Evolutionary conservation across 306 rosid genomes (phyloP).

Genomic region (Canavalia ensiformis): DNA sequence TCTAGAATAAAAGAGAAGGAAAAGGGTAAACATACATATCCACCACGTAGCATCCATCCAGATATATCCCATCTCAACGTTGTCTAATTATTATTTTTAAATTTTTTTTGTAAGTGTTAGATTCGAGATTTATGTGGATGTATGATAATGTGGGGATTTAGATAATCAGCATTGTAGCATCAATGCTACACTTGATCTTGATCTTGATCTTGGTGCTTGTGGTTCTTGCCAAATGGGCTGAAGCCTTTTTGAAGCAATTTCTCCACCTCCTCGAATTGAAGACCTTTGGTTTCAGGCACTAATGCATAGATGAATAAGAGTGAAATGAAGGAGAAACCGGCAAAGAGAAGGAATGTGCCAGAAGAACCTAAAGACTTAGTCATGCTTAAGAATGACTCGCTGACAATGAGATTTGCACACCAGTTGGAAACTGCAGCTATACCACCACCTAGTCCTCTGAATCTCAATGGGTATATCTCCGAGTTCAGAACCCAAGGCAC

Average conservation of each 20-base stretch:
- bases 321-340: slow-evolving; percentile 63
- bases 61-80: no score
- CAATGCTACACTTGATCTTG: neutral
- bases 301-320: slow-evolving; percentile 58
- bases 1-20: no score
- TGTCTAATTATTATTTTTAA: no score
- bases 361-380: slow-evolving; percentile 63
- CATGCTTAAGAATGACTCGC: slow-evolving; percentile 73
- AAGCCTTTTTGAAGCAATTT: slow-evolving; percentile 62
- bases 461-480: slow-evolving; percentile 82
- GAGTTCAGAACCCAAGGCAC: slow-evolving; percentile 90
- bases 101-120: no score
- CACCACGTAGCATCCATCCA: no score
- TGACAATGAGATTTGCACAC: slow-evolving; percentile 73
- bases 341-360: slow-evolving; percentile 79
- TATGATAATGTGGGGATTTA: no score
- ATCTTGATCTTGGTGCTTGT: neutral
- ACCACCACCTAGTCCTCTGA: slow-evolving; percentile 84
- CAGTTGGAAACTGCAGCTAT: slow-evolving; percentile 89
- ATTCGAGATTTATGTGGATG: no score
- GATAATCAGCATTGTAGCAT: neutral
- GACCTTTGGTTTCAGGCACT: slow-evolving; percentile 85
- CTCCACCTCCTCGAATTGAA: slow-evolving; percentile 76
- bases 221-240: slow-evolving; percentile 39
- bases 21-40: no score